Evolutionary conservation across 192 early-diverging fungal genomes (phyloP).

Genomic region (Cetraspora pellucida): DNA sequence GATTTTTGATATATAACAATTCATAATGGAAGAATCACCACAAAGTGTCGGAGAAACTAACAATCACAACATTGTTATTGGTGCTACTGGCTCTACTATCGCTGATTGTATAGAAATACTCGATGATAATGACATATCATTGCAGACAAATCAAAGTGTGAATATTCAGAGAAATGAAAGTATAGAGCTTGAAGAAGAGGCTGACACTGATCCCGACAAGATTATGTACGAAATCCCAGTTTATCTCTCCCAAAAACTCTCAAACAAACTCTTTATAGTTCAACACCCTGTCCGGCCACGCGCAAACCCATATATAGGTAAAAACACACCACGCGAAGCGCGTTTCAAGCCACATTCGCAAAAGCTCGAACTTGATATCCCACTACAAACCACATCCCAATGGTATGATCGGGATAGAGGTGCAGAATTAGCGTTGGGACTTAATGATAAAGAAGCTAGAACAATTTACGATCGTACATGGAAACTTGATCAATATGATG

Average conservation of each 20-base stretch:
- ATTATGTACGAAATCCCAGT: slow-evolving; percentile 79
- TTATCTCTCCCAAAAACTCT: slow-evolving; percentile 70
- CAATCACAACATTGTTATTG: no score
- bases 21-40: no score
- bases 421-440: slow-evolving; percentile 72
- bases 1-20: no score
- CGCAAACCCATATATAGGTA: slow-evolving; percentile 46
- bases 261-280: slow-evolving; percentile 73
- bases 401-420: slow-evolving; percentile 82
- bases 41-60: no score
- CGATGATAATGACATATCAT: no score
- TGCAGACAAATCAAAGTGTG: no score
- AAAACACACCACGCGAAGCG: slow-evolving; percentile 56
- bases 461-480: slow-evolving; percentile 57
- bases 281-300: slow-evolving; percentile 78
- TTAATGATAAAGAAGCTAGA: slow-evolving; percentile 71
- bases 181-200: neutral
- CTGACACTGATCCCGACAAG: slow-evolving; percentile 35
- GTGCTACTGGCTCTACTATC: no score
- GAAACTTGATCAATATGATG: slow-evolving; percentile 45
- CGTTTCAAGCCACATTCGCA: slow-evolving; percentile 85
- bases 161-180: no score
- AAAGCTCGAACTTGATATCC: slow-evolving; percentile 83
- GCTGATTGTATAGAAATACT: no score
- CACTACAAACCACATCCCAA: slow-evolving; percentile 68